phyloP scores from a whole-genome alignment of 176 grass and related monocot genomes.

The Oryza punctata region DNA sequence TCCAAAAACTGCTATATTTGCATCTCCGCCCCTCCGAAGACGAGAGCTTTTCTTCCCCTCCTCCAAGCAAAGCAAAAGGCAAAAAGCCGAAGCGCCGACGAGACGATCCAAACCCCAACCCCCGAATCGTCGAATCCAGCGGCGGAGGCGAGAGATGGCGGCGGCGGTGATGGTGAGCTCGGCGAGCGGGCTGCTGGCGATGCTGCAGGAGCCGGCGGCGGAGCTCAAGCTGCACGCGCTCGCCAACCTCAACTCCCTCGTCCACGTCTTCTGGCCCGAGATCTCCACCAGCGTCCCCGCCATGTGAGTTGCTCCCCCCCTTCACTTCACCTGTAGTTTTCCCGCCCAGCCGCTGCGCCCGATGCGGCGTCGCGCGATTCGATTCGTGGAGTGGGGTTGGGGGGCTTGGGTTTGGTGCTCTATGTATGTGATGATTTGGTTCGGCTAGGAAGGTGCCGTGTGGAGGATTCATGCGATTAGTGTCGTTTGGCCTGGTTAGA shows the following conservation, averaged over 20 bases:
- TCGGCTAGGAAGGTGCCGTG: background rate
- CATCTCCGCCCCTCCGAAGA: background rate
- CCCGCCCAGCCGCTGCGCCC: background rate
- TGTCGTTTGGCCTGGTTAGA: background rate
- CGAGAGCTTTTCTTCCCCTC: constrained; percentile 23
- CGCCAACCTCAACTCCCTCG: constrained; percentile 70
- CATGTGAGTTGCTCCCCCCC: constrained; percentile 48
- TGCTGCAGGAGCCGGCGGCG: constrained; percentile 71
- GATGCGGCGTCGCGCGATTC: background rate
- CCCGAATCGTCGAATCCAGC: too few relatives aligned
- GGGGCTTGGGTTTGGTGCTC: background rate
- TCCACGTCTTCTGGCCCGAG: constrained; percentile 85
- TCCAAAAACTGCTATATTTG: background rate
- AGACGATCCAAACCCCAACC: background rate
- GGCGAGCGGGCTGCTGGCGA: constrained; percentile 74
- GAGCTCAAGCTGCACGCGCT: constrained; percentile 81
- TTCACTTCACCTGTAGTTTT: background rate
- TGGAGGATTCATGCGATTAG: background rate
- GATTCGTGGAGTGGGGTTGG: background rate
- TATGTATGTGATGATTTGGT: background rate
- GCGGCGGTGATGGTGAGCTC: constrained; percentile 67
- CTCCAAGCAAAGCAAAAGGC: constrained; percentile 22
- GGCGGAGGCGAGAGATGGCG: background rate
- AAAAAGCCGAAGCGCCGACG: background rate
- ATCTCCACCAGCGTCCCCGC: constrained; percentile 78